Base-by-base conservation (phyloP, 2,329 filamentous ascomycete genomes). In the Fusarium nanum region DNA sequence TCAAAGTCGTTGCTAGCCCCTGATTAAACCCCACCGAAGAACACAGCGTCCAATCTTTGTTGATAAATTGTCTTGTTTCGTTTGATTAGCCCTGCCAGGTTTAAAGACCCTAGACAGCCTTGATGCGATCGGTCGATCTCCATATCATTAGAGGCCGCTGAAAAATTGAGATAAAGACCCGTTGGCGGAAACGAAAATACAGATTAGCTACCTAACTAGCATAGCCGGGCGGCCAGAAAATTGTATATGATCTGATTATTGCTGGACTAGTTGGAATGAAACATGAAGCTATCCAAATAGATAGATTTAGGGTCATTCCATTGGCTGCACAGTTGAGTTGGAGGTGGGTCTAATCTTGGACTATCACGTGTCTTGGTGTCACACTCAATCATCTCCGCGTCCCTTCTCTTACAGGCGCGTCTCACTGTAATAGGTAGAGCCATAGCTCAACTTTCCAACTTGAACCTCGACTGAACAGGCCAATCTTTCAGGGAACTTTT, bases 351-450 rank as follows among this genome's bases (percentile, higher is more conserved):
- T 10, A 56, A 28, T 32, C 12, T 30, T 70, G 44, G 34, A 1
- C 37, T 11, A 25, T 74, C 73, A 75, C 73, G 73, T 75, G 73
- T 44, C 50, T 64, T 75, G 73, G 73, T 73, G 73, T 75, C 63
- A 44, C 48, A 47, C 40, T 58, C 27, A 53, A 56, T 45, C 16
- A 55, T 44, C 54, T 47, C 49, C 72, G 68, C 65, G 68, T 68
- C 60, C 60, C 48, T 65, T 54, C 54, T 54, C 55, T 60, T 44
- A 40, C 50, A 64, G 28, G 62, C 52, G 63, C 70, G 60, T 65
- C 49, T 63, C 42, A 25, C 49, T 41, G n/a, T 7, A 22, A 42
- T 41, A 63, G 56, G 28, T 56, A 27, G 40, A n/a, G 28, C n/a
- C 56, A 25, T 37, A 46, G 28, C 20, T 53, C 41, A 42, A 58